phyloP scores from a whole-genome alignment of 345 rosid genomes.

The Pistacia vera region DNA sequence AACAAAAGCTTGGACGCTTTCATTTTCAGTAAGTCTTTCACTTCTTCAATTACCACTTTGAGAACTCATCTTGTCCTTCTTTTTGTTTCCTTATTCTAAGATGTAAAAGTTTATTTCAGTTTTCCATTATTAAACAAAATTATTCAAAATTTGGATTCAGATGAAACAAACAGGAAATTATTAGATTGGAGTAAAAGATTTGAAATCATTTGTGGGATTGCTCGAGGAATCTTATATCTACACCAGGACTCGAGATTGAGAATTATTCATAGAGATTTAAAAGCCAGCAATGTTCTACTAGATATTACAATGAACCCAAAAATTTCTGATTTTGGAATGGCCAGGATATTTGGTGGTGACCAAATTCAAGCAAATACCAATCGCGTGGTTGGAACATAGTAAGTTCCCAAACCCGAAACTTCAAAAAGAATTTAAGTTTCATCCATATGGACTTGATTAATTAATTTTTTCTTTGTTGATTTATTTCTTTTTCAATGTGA shows the following conservation, averaged over 20 bases:
- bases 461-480: background rate
- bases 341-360: slow-evolving; percentile 55
- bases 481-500: background rate
- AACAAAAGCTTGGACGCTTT: slow-evolving; percentile 46
- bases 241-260: slow-evolving; percentile 76
- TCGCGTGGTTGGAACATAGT: slow-evolving; percentile 76
- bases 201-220: slow-evolving; percentile 56
- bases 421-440: too few species aligned
- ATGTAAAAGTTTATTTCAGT: too few species aligned
- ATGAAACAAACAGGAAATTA: slow-evolving; percentile 29
- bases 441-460: too few species aligned
- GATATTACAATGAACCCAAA: slow-evolving; percentile 57
- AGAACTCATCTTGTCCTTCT: background rate
- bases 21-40: slow-evolving; percentile 32
- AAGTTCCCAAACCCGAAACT: slow-evolving; percentile 19
- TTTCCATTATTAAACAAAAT: background rate
- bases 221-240: slow-evolving; percentile 71
- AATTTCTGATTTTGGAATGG: slow-evolving; percentile 73
- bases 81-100: too few species aligned
- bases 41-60: background rate
- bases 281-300: slow-evolving; percentile 60
- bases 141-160: slow-evolving; percentile 23
- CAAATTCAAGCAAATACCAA: slow-evolving; percentile 53
- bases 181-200: slow-evolving; percentile 60
- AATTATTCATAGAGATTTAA: slow-evolving; percentile 77